A percentile compares a stretch with the other conserved stretches of the same genome.
These are phyloP conservation scores for Tylopilus plumbeoviolaceoides DNA, from an alignment of 768 basidiomycete species.

Conservation along the genomic window DNA sequence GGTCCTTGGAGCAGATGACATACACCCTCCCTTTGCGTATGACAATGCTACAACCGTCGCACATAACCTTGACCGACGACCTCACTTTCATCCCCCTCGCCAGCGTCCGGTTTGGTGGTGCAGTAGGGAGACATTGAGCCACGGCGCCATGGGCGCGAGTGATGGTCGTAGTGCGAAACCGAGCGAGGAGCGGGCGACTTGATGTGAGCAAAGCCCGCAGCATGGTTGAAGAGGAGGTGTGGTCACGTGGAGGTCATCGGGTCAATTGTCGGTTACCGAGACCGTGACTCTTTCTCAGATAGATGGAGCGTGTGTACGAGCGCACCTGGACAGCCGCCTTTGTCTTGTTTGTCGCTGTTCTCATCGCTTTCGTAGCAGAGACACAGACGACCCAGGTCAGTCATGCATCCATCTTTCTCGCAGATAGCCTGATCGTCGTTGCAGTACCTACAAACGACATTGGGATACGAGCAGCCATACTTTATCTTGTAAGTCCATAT, in stretches of 20 bases:
- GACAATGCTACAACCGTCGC: slow-evolving; percentile 89
- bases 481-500: slow-evolving; percentile 70
- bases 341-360: slow-evolving; percentile 51
- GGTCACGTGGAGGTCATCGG: slow-evolving; percentile 10
- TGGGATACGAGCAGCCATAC: slow-evolving; percentile 83
- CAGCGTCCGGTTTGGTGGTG: slow-evolving; percentile 32
- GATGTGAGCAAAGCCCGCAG: slow-evolving; percentile 62
- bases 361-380: slow-evolving; percentile 74
- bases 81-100: slow-evolving; percentile 95
- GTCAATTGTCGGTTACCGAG: no score
- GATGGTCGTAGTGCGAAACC: slow-evolving; percentile 40
- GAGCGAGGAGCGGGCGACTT: slow-evolving; percentile 56
- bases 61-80: slow-evolving; percentile 90
- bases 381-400: slow-evolving; percentile 73
- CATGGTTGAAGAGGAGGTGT: slow-evolving; percentile 19
- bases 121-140: slow-evolving; percentile 16
- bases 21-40: slow-evolving; percentile 88
- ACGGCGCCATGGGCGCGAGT: slow-evolving; percentile 32
- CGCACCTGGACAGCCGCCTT: slow-evolving; percentile 38
- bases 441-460: slow-evolving; percentile 74
- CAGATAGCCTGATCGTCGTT: slow-evolving; percentile 3
- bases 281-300: background rate
- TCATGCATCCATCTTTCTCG: background rate
- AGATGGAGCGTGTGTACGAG: slow-evolving; percentile 7
- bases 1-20: slow-evolving; percentile 89